A percentile compares a stretch with the other conserved stretches of the same genome.
phyloP scores from a whole-genome alignment of 805 yeast genomes.

The Cyberlindnera subsufficiens region DNA sequence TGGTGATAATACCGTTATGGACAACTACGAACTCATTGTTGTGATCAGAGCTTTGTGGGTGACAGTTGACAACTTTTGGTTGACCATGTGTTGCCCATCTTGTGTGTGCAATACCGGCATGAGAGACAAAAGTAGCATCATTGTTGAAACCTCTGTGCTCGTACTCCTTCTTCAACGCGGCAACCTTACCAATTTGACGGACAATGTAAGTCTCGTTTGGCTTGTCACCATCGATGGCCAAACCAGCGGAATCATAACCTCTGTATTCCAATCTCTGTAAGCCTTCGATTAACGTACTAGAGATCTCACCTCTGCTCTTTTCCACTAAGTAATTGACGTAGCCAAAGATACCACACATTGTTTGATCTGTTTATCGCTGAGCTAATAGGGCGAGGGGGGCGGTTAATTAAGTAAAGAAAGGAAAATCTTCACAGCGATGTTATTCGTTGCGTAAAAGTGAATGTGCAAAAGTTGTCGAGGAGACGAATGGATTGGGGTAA shows the following conservation, averaged over 20 bases:
- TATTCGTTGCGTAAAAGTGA: too few species aligned
- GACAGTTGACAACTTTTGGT: slow-evolving; percentile 82
- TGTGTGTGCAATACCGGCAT: slow-evolving; percentile 97
- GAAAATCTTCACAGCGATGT: too few species aligned
- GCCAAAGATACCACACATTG: slow-evolving; percentile 92
- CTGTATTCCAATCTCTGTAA: slow-evolving; percentile 87
- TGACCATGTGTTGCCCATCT: slow-evolving; percentile 99
- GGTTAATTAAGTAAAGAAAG: background rate
- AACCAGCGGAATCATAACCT: slow-evolving; percentile 97
- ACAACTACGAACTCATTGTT: slow-evolving; percentile 83
- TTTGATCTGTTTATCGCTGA: background rate
- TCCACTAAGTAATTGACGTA: slow-evolving; percentile 94
- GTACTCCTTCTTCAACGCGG: slow-evolving; percentile 66
- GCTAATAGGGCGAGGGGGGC: too few species aligned
- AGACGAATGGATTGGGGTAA: too few species aligned
- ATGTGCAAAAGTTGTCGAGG: too few species aligned
- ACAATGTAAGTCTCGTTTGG: slow-evolving; percentile 64
- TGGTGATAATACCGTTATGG: slow-evolving; percentile 97
- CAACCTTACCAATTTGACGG: slow-evolving; percentile 90
- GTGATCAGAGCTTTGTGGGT: slow-evolving; percentile 90
- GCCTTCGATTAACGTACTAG: slow-evolving; percentile 85
- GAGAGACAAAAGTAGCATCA: slow-evolving; percentile 65
- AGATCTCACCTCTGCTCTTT: slow-evolving; percentile 85
- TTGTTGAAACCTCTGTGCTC: slow-evolving; percentile 46
- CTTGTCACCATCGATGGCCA: slow-evolving; percentile 88